Evolutionary conservation across 441 rosid genomes (phyloP), one percentile per base, ranked within the genome.

Genomic region (Pelargonium hybrid): DNA sequence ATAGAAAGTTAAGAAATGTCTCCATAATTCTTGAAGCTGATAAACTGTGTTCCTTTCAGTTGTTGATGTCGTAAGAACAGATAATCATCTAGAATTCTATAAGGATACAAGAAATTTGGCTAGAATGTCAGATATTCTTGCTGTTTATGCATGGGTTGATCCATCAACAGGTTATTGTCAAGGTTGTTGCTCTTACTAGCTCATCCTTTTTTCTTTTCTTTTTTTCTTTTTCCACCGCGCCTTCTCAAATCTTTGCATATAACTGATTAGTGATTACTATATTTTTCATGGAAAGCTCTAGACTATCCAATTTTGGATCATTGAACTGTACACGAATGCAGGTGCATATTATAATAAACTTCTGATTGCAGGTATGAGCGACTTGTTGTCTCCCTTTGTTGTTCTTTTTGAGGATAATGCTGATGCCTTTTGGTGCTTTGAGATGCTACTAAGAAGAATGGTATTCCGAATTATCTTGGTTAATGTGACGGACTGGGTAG

Each of bases 341-440:
- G 13, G 71, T 73, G 67, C 74, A 31, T 62, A 26, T 72, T 25
- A 29, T 75, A 37, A 66, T 73, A 72, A 54, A 43, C 69, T 59
- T 79, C 34, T 87, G 69, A 68, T 77, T 71, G 64, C 77, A 91
- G 99, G 97, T 62, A 91, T 94, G 98, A 94, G 98, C 20, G 98
- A 94, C 81, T 83, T 94, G 74, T 80, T 92, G 78, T 94, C 97
- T 75, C 97, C 96, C 74, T 91, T 94, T 57, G 87, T 91, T 74
- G 88, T 94, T 79, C 89, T 91, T 34, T 90, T 90, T 75, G 97
- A 90, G 83, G 96, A 94, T 76, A 79, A 94, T 73, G 93, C 92
- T 2, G 97, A 90, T 79, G 98, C 97, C 57, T 94, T 94, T 84
- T 91, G 98, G 98, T 94, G 97, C 87, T 94, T 91, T 79, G 98